These are phyloP conservation scores for Dothideomycetes sp. DNA, from an alignment of 2,329 filamentous ascomycete genomes.

Conservation along the genomic window DNA sequence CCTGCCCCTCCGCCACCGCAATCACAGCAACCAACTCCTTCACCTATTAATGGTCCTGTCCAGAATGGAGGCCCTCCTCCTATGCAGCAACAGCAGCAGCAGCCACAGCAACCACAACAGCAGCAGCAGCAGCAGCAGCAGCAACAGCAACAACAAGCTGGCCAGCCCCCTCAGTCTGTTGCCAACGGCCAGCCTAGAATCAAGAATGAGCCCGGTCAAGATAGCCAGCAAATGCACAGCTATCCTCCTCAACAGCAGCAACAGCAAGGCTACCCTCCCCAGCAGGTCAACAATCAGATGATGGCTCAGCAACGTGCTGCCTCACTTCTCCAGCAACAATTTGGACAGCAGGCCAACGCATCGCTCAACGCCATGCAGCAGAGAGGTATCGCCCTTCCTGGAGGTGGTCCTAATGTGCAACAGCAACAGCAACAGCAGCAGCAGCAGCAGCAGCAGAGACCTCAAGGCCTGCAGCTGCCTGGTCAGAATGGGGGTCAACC, in stretches of 20 bases:
- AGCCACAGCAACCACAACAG: no score
- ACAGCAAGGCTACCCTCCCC: constrained; percentile 24
- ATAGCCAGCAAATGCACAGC: constrained; percentile 17
- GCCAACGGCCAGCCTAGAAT: constrained; percentile 32
- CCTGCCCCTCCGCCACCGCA: constrained; percentile 48
- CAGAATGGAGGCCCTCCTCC: constrained; percentile 33
- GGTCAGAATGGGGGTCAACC: no score
- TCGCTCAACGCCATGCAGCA: constrained; percentile 55
- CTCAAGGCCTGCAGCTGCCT: constrained; percentile 29
- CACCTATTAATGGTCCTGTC: constrained; percentile 22
- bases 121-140: no score
- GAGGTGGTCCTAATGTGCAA: constrained; percentile 14
- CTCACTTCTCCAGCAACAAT: constrained; percentile 46
- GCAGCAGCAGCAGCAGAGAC: constrained; percentile 21
- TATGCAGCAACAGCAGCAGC: constrained; percentile 9
- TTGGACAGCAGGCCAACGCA: constrained; percentile 54
- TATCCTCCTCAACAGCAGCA: constrained; percentile 23
- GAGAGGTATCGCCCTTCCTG: constrained; percentile 17
- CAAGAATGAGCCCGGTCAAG: constrained; percentile 43
- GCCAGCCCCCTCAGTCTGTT: constrained; percentile 16
- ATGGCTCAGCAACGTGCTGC: constrained; percentile 47
- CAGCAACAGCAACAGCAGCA: constrained; percentile 20
- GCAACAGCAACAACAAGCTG: constrained; percentile 13
- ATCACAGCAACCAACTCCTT: constrained; percentile 20
- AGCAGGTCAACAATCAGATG: constrained; percentile 33